A percentile compares a stretch with the other conserved stretches of the same genome.
These are phyloP conservation scores for Wickerhamomyces sp. DNA, from an alignment of 1,139 yeast genomes.

Conservation along the genomic window DNA sequence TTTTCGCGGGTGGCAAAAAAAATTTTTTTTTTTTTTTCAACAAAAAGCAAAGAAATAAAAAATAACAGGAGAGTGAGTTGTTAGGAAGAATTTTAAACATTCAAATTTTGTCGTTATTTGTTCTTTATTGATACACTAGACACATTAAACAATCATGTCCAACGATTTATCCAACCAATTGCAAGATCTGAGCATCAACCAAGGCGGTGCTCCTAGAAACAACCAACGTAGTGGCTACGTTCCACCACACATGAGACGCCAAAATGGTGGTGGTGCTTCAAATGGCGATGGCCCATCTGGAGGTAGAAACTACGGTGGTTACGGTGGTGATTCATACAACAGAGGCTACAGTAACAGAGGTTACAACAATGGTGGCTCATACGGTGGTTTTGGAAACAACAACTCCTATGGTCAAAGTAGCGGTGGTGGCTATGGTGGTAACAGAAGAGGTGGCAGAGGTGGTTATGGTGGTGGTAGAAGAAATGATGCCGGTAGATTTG, in stretches of 20 bases:
- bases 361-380: constrained; percentile 22
- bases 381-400: constrained; percentile 18
- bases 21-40: neutral
- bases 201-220: constrained; percentile 22
- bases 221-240: constrained; percentile 50
- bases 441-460: constrained; percentile 16
- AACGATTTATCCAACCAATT: constrained; percentile 34
- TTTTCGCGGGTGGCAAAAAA: constrained; percentile 2
- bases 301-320: constrained; percentile 17
- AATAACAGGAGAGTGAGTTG: neutral
- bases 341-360: constrained; percentile 20
- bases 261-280: constrained; percentile 18
- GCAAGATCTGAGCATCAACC: constrained; percentile 37
- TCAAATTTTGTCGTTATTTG: too few species aligned
- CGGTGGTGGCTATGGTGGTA: constrained; percentile 34
- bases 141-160: too few species aligned
- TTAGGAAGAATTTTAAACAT: too few species aligned
- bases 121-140: too few species aligned
- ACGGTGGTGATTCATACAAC: constrained; percentile 23
- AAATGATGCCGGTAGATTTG: constrained; percentile 60
- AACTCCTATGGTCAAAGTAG: constrained; percentile 32
- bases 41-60: constrained; percentile 2
- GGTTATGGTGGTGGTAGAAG: constrained; percentile 28
- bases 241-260: constrained; percentile 63
- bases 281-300: constrained; percentile 9